Evolutionary conservation across 2,329 filamentous ascomycete genomes (phyloP).

Genomic region (Stagonosporopsis chrysanthemi): DNA sequence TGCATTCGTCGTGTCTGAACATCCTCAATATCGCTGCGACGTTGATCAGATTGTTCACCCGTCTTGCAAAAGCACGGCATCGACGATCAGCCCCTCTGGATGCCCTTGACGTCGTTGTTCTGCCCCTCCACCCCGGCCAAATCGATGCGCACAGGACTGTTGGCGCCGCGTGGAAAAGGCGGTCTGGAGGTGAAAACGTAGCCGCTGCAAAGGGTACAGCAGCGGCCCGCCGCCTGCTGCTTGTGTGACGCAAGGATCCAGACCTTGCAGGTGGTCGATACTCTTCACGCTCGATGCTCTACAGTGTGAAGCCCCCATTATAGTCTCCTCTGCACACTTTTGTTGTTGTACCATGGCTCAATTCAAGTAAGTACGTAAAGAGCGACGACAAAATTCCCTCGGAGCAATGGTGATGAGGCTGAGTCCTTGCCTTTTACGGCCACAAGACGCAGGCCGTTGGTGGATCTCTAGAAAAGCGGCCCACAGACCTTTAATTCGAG

Average conservation of each 20-base stretch:
- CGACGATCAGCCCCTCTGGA: slow-evolving; percentile 28
- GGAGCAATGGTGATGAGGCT: slow-evolving; percentile 13
- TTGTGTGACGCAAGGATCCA: slow-evolving; percentile 30
- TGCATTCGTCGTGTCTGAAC: slow-evolving; percentile 29
- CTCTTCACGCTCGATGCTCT: slow-evolving; percentile 12
- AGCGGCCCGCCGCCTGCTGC: slow-evolving; percentile 32
- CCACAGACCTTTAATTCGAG: slow-evolving; percentile 30
- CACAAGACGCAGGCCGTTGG: slow-evolving; percentile 33
- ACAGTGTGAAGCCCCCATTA: neutral
- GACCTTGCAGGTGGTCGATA: slow-evolving; percentile 23
- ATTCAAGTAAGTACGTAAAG: neutral
- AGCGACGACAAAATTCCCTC: neutral
- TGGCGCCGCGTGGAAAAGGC: slow-evolving; percentile 43
- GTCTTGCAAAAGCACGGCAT: slow-evolving; percentile 14
- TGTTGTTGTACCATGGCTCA: neutral
- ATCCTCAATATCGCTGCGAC: slow-evolving; percentile 23
- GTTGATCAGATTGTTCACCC: slow-evolving; percentile 13
- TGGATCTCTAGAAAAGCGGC: slow-evolving; percentile 27
- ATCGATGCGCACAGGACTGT: slow-evolving; percentile 41
- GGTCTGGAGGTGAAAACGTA: slow-evolving; percentile 46
- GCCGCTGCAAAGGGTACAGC: slow-evolving; percentile 36
- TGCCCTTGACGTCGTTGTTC: slow-evolving; percentile 36
- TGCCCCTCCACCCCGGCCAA: slow-evolving; percentile 36
- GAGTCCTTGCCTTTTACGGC: slow-evolving; percentile 6
- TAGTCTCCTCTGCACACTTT: neutral